A percentile compares a stretch with the other conserved stretches of the same genome.
phyloP scores from a whole-genome alignment of 352 stramenopile species.

The Pythium phragmiticola region DNA sequence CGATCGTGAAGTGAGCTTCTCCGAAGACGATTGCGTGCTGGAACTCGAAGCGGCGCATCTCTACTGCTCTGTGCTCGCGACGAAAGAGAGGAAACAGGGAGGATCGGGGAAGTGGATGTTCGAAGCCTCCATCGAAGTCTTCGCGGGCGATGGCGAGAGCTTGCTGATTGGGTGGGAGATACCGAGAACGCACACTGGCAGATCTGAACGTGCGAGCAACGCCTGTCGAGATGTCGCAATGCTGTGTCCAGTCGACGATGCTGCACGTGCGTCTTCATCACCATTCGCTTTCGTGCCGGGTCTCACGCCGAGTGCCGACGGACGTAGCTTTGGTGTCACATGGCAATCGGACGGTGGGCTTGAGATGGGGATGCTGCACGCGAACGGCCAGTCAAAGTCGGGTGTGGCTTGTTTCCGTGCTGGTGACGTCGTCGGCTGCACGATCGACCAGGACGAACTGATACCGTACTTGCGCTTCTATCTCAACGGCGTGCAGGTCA shows the following conservation, averaged over 20 bases:
- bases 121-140: conserved; percentile 35
- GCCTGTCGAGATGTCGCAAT: not conserved
- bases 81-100: conserved; percentile 64
- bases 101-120: conserved; percentile 83
- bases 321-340: conserved; percentile 61
- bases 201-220: not conserved
- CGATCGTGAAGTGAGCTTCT: conserved; percentile 64
- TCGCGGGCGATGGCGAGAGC: conserved; percentile 60
- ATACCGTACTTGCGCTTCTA: conserved; percentile 73
- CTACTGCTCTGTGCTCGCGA: conserved; percentile 72
- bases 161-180: conserved; percentile 80
- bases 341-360: conserved; percentile 74
- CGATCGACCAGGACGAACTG: conserved; percentile 69
- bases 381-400: conserved; percentile 64
- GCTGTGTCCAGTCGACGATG: not conserved
- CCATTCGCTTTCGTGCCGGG: conserved; percentile 42
- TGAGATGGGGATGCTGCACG: conserved; percentile 74
- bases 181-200: conserved; percentile 24
- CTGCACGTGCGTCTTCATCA: not conserved
- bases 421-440: conserved; percentile 71
- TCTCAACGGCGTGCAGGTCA: conserved; percentile 65
- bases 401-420: conserved; percentile 62
- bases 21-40: conserved; percentile 69
- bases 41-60: conserved; percentile 62
- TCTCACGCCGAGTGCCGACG: conserved; percentile 52